Evolutionary conservation across 2,329 filamentous ascomycete genomes (phyloP).

Genomic region (Phialophora chinensis): DNA sequence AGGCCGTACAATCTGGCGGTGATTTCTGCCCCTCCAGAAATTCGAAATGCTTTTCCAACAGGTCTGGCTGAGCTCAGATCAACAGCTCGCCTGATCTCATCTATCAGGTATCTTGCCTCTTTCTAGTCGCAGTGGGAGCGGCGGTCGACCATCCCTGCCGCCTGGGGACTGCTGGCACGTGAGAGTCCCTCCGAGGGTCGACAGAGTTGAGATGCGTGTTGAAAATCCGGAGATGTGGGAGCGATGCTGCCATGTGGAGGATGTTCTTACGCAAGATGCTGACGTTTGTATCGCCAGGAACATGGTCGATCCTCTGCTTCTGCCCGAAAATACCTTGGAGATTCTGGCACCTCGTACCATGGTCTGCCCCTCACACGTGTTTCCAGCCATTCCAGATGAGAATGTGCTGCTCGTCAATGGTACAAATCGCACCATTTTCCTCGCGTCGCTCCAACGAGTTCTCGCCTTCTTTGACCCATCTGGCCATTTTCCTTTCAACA

Average conservation of each 20-base stretch:
- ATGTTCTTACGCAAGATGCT: neutral
- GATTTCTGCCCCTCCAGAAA: neutral
- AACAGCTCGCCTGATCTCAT: neutral
- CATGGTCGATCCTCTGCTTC: neutral
- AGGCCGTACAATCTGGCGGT: neutral
- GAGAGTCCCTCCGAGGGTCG: neutral
- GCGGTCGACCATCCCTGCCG: neutral
- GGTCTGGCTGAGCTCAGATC: neutral
- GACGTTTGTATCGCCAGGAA: neutral
- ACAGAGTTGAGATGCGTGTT: neutral
- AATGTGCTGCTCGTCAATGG: constrained; percentile 68
- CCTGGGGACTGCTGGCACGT: no score
- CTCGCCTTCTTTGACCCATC: constrained; percentile 34
- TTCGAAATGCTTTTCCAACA: neutral
- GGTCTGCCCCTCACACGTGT: constrained; percentile 53
- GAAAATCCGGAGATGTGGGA: neutral
- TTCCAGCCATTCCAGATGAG: constrained; percentile 64
- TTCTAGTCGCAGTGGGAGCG: neutral
- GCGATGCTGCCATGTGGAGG: neutral
- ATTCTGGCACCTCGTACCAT: neutral
- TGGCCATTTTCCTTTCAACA: constrained; percentile 48
- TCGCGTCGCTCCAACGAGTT: constrained; percentile 41
- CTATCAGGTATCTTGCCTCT: neutral
- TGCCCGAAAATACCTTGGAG: neutral
- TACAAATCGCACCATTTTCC: constrained; percentile 59